Evolutionary conservation across 768 basidiomycete species (phyloP), one percentile per base, ranked within the genome.

Genomic region (Amanita exitialis): DNA sequence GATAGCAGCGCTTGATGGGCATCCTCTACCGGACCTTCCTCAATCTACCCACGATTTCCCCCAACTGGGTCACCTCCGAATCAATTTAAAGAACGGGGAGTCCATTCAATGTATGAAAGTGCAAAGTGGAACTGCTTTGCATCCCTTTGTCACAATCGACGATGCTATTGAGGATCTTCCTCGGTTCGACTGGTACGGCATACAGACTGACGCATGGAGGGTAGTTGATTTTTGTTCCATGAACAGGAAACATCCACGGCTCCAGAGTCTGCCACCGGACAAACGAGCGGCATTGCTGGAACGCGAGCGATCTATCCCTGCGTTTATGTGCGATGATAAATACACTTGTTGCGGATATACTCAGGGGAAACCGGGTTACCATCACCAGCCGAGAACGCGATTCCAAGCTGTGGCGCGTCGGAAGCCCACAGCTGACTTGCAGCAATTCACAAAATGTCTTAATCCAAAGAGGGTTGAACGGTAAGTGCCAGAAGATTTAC

Each of bases 111-210:
- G 79, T 0, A 74, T 86, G 15, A 67, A 66, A 10, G 69, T 72
- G 0, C 58, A 64, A 3, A 53, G 57, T 18, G 86, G 86, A 0
- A 72, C 70, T 1, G 81, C 80, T 1, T 75, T 77, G 0, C 78
- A 82, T 60, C 68, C 66, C 6, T 69, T 69, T 55, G 77, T 89
- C 18, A 76, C 78, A 0, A 74, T 89, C 37, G 74, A 77, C 18
- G 86, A 89, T 59, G 86, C 88, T 1, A 87, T 90, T 44, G 68
- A 73, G 2, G 89, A 91, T 60, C 68, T 91, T 7, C 80, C 77
- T 2, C 72, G 63, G 3, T 91, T 83, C 61, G 83, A 91, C 51
- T 90, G 86, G 89, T 87, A 59, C 7, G 69, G 49, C 53, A 28
- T 25, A 32, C 1, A 16, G 3, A 18, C 25, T 32, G 30, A n/a